Evolutionary conservation across 2,329 filamentous ascomycete genomes (phyloP), one percentile per base, ranked within the genome.

Genomic region (Beauveria sp.): DNA sequence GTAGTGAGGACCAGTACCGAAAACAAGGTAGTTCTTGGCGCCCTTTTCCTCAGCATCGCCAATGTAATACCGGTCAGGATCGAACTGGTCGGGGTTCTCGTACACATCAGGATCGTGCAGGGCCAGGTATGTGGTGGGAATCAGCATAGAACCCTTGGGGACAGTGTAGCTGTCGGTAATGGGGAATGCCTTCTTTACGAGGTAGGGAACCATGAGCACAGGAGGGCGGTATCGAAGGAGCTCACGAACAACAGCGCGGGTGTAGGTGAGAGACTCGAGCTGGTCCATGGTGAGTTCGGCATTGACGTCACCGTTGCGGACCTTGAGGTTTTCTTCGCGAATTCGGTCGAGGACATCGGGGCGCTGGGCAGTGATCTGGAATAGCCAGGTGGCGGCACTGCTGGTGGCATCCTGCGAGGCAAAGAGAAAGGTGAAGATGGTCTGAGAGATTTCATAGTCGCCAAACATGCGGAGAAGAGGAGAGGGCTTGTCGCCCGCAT

Each of bases 401-500:
- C 89, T 95, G 65, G 95, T 97, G 66, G 95, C 95, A 74, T 99
- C 95, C 77, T 98, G 95, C 3, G 93, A 97, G 64, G 95, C 93
- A 76, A 98, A 98, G 64, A 98, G 82, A 81, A 98, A 96, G 55
- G 93, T 96, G 78, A 97, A 96, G 70, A 98, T 74, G 26, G 93
- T 97, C 80, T 95, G 90, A 61, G 91, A 84, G 70, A 98, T 96
- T 76, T 98, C 93, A 70, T 88, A 89, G 73, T 98, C 90, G 75
- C 83, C 87, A 76, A 97, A 98, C 68, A 90, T 86, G 71, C 93
- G 90, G 60, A 98, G 83, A 30, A 96, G 73, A 67, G 89, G 90
- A 22, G 85, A 77, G 58, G 93, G 93, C 84, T 97, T 97, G 75
- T 90, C 86, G 18, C 82, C 78, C 52, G 86, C 84, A 28, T 80